Evolutionary conservation across 2,329 filamentous ascomycete genomes (phyloP).

Genomic region (Metarhizium sp.): DNA sequence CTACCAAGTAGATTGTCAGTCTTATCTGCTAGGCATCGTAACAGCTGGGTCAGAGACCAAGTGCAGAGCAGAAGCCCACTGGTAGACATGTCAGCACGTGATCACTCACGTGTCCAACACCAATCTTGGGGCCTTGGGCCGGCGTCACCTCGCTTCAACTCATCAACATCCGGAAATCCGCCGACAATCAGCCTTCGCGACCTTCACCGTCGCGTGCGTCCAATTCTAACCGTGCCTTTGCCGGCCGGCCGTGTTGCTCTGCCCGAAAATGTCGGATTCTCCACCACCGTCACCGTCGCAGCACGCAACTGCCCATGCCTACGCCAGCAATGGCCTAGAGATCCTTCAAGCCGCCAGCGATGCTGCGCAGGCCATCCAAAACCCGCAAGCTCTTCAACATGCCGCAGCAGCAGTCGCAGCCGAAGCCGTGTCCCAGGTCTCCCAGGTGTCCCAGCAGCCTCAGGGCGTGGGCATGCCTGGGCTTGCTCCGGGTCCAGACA

Average conservation of each 20-base stretch:
- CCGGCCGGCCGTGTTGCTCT: background rate
- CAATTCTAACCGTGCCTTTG: background rate
- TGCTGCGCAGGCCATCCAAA: constrained; percentile 30
- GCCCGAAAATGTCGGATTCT: constrained; percentile 15
- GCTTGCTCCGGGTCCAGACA: background rate
- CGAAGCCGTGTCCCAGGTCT: constrained; percentile 7
- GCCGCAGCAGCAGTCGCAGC: constrained; percentile 27
- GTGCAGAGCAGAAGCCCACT: background rate
- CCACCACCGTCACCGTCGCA: constrained; percentile 14
- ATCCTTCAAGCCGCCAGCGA: constrained; percentile 36
- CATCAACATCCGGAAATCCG: constrained; percentile 28
- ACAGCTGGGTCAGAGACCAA: background rate
- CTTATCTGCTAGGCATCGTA: background rate
- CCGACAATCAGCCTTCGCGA: constrained; percentile 34
- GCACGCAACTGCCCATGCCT: constrained; percentile 26
- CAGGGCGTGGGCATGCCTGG: constrained; percentile 2
- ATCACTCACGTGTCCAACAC: background rate
- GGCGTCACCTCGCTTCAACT: constrained; percentile 30
- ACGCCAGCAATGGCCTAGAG: constrained; percentile 36
- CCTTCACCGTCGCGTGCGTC: constrained; percentile 7
- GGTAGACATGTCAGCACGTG: background rate
- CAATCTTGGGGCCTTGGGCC: constrained; percentile 2
- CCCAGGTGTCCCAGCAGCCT: constrained; percentile 5
- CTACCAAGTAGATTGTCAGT: too few species aligned
- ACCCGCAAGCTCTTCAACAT: constrained; percentile 28